A percentile compares a stretch with the other conserved stretches of the same genome.
phyloP scores from a whole-genome alignment of 371 early-diverging fungal species.

The Mucor irregularis region DNA sequence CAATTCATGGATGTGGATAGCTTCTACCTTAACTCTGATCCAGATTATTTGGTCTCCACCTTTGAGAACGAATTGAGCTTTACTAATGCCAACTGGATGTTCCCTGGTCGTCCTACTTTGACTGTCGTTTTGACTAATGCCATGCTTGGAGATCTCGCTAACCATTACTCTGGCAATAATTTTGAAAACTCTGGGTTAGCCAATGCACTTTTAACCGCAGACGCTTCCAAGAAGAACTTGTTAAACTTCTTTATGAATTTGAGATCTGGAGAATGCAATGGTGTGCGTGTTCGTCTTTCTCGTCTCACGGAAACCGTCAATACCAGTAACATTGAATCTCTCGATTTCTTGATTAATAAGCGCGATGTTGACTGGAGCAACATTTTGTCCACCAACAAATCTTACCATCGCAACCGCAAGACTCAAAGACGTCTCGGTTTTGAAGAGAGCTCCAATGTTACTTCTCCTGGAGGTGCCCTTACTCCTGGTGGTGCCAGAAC shows the following conservation, averaged over 20 bases:
- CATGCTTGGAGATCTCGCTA: conserved; percentile 67
- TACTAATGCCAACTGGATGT: conserved; percentile 76
- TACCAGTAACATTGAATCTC: conserved; percentile 78
- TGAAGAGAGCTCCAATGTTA: conserved; percentile 50
- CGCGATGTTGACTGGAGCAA: conserved; percentile 72
- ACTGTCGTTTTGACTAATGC: conserved; percentile 73
- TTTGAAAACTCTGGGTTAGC: conserved; percentile 11
- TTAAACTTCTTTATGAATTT: conserved; percentile 86
- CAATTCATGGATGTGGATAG: conserved; percentile 88
- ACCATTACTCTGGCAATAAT: conserved; percentile 1
- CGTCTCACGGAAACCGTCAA: conserved; percentile 74
- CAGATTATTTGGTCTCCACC: conserved; percentile 74
- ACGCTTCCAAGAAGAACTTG: conserved; percentile 63
- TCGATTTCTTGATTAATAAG: conserved; percentile 84
- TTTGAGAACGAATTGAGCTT: conserved; percentile 82
- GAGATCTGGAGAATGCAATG: conserved; percentile 69
- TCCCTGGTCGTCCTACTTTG: conserved; percentile 84
- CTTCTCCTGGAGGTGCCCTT: conserved; percentile 44
- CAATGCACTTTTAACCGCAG: conserved; percentile 28
- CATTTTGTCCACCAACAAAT: conserved; percentile 58
- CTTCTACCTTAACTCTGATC: conserved; percentile 84
- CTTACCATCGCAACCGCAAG: conserved; percentile 29
- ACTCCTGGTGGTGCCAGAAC: conserved; percentile 48
- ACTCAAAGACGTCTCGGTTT: conserved; percentile 49
- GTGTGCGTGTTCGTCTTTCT: conserved; percentile 73